Evolutionary conservation across 2,329 filamentous ascomycete genomes (phyloP).

Genomic region (Diaporthe australafricana): DNA sequence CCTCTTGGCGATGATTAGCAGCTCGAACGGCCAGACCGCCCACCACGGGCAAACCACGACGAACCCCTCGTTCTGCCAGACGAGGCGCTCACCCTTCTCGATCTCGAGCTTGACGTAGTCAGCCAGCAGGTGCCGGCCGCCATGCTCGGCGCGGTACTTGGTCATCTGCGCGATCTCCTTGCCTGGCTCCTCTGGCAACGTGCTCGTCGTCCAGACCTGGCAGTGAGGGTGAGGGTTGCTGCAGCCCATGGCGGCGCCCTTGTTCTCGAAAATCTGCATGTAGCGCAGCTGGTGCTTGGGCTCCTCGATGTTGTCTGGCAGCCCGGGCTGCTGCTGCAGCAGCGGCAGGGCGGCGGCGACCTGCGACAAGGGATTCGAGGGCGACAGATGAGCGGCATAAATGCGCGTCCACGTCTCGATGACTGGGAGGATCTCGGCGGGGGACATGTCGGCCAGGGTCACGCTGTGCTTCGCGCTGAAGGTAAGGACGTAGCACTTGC

Average conservation of each 20-base stretch:
- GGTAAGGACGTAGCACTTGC: conserved; percentile 96
- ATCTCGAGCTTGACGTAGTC: conserved; percentile 90
- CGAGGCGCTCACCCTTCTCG: conserved; percentile 83
- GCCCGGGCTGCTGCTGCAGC: conserved; percentile 48
- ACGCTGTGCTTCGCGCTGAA: conserved; percentile 92
- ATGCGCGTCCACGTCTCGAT: conserved; percentile 93
- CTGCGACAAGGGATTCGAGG: conserved; percentile 71
- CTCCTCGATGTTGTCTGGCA: conserved; percentile 53
- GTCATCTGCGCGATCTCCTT: conserved; percentile 82
- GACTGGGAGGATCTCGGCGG: conserved; percentile 81
- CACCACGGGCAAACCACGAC: conserved; percentile 95
- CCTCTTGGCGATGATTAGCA: conserved; percentile 85
- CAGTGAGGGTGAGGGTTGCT: conserved; percentile 98
- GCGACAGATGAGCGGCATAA: conserved; percentile 84
- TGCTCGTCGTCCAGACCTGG: conserved; percentile 95
- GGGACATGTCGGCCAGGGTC: conserved; percentile 89
- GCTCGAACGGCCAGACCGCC: conserved; percentile 97
- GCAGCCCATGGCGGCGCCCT: conserved; percentile 97
- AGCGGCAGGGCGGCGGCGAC: conserved; percentile 54
- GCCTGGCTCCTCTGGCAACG: conserved; percentile 87
- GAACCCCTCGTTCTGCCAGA: conserved; percentile 89
- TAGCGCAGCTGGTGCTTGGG: conserved; percentile 87
- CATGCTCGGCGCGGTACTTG: conserved; percentile 80
- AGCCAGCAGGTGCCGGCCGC: conserved; percentile 79
- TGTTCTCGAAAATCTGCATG: conserved; percentile 99